Evolutionary conservation across 306 rosid genomes (phyloP), one percentile per base, ranked within the genome.

Genomic region (Vigna nakashimae): DNA sequence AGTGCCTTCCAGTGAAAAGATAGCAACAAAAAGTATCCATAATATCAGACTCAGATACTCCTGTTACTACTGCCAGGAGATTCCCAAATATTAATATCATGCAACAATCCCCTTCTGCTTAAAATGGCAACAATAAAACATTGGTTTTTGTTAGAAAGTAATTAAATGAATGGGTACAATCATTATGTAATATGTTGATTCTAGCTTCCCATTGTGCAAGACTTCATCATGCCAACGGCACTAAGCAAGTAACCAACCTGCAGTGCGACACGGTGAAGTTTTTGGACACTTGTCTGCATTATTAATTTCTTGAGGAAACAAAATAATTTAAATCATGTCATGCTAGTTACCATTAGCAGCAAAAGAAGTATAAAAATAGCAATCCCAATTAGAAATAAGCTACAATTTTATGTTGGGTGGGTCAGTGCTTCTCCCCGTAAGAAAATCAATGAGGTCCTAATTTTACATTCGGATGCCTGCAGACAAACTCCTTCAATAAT

Each of bases 391-490:
- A 88, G 82, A 62, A 78, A 78, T 59, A 69, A 86, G 76, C 81
- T 70, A 75, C 80, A 79, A 28, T 56, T 79, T 71, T 58, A 58
- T 74, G 82, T 52, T 65, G 4, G 4, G 80, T 82, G 88, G 88
- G 87, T 82, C 87, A 78, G 69, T 65, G 64, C 69, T 80, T 78
- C 71, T 65, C 77, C 82, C 88, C 81, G 77, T 72, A 73, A 70
- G 81, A 67, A 63, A 60, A 60, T 46, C 46, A 85, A 65, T 78
- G 67, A 56, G 65, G 53, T 45, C 78, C 34, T 26, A 73, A 83
- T 80, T 84, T 88, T 70, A 64, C 88, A 78, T 48, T 74, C 82
- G 76, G 84, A 83, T 75, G 86, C 76, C 84, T 58, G 82, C 81
- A 87, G 81, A 77, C 84, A 82, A 75, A 34, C 76, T 74, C 85